Base-by-base conservation (phyloP, 345 rosid species). In the Hibiscus trionum region DNA sequence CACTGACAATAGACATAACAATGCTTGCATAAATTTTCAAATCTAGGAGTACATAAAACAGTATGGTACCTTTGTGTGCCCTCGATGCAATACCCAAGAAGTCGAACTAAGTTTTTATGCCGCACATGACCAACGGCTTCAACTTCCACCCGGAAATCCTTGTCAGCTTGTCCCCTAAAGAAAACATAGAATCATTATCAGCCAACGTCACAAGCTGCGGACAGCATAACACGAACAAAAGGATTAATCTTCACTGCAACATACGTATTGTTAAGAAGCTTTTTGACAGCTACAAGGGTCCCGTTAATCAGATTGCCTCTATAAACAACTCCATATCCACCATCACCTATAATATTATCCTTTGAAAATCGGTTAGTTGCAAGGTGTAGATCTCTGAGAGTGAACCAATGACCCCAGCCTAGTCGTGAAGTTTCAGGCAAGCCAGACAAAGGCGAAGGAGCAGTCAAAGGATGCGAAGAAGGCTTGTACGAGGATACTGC, bases 361-460 rank as follows among this genome's bases (percentile, higher is more conserved):
- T 81, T 90, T 4, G 94, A 76, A 78, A 93, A 93, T 66, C 80
- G 85, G 69, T 81, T 84, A 12, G 97, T 93, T 11, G 95, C 94
- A 31, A 83, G 77, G 31, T 91, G 91, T 53, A 94, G 87, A 73
- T 94, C 98, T 77, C 98, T 84, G 61, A 94, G 82, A 56, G 97
- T 94, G 82, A 94, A 94, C 98, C 98, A 94, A 66, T 94, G 98
- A 52, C 98, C 98, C 98, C 98, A 94, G 59, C 97, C 98, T 62
- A 90, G 84, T 42, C 87, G 95, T 39, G 98, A 91, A 77, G 84
- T 88, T 66, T 94, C 97, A n/a, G 94, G 95, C 72, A 91, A 82
- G 60, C 93, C 97, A 27, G 90, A 80, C 77, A 90, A 84, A 67
- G 97, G 97, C 2, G 96, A 91, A 71, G 90, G 84, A 8, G 89